phyloP scores from a whole-genome alignment of 2,329 filamentous ascomycete genomes.

The Cordyceps javanica region DNA sequence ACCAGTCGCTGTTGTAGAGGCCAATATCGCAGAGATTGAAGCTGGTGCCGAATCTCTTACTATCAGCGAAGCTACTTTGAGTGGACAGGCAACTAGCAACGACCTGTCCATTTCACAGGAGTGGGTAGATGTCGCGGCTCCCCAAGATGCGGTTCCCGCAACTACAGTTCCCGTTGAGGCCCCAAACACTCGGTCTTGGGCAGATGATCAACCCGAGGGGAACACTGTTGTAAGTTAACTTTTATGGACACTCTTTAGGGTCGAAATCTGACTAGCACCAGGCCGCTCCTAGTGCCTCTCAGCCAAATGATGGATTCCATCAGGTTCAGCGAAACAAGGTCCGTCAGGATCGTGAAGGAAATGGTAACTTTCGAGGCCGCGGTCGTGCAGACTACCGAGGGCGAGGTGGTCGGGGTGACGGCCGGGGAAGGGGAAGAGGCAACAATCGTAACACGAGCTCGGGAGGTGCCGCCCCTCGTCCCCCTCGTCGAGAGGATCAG shows the following conservation, averaged over 20 bases:
- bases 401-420: slow-evolving; percentile 44
- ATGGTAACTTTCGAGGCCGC: slow-evolving; percentile 33
- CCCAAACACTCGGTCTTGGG: slow-evolving; percentile 61
- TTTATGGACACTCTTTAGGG: neutral
- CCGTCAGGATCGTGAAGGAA: slow-evolving; percentile 47
- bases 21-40: slow-evolving; percentile 33
- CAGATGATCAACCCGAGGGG: slow-evolving; percentile 66
- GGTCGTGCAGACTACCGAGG: slow-evolving; percentile 46
- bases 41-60: slow-evolving; percentile 14
- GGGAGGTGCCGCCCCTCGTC: slow-evolving; percentile 26
- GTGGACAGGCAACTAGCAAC: slow-evolving; percentile 44
- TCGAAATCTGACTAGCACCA: slow-evolving; percentile 13
- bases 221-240: slow-evolving; percentile 34
- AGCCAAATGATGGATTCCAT: slow-evolving; percentile 61
- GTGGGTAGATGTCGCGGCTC: slow-evolving; percentile 65
- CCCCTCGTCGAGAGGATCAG: slow-evolving; percentile 34
- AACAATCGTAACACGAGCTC: slow-evolving; percentile 28
- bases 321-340: slow-evolving; percentile 59
- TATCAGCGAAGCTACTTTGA: slow-evolving; percentile 27
- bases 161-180: slow-evolving; percentile 47
- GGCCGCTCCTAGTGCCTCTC: slow-evolving; percentile 29
- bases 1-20: slow-evolving; percentile 28
- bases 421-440: slow-evolving; percentile 37
- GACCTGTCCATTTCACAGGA: slow-evolving; percentile 50
- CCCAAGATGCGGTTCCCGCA: slow-evolving; percentile 59